Percentiles rank a stretch among this genome's conserved stretches.
phyloP scores from a whole-genome alignment of 805 yeast genomes.

The Kuraishia hungarica region DNA sequence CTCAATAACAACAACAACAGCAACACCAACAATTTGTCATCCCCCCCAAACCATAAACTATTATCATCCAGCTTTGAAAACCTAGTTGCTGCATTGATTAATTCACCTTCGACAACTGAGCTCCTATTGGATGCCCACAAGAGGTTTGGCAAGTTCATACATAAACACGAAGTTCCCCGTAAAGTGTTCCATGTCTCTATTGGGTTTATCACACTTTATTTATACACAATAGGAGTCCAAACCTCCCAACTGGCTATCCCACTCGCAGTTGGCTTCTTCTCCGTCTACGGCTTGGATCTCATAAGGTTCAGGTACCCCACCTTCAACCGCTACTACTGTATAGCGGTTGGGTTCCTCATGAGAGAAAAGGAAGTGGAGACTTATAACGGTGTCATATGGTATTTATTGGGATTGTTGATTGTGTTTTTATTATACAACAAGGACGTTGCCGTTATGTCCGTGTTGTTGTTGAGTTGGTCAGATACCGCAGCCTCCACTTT shows the following conservation, averaged over 20 bases:
- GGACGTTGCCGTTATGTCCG: constrained; percentile 72
- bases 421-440: constrained; percentile 67
- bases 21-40: neutral
- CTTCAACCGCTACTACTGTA: constrained; percentile 64
- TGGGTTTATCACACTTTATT: constrained; percentile 70
- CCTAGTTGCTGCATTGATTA: constrained; percentile 10
- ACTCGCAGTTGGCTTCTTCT: constrained; percentile 43
- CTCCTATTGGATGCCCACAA: constrained; percentile 17
- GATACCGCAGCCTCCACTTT: constrained; percentile 95
- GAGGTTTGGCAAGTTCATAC: constrained; percentile 20
- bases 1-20: neutral
- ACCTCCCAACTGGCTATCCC: constrained; percentile 52
- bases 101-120: constrained; percentile 13
- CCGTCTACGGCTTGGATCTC: constrained; percentile 55
- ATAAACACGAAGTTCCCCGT: constrained; percentile 82
- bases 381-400: constrained; percentile 83
- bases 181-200: constrained; percentile 84
- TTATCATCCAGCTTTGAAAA: neutral
- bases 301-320: constrained; percentile 51
- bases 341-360: constrained; percentile 70
- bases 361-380: constrained; percentile 67
- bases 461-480: constrained; percentile 86
- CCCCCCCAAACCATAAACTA: neutral
- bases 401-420: constrained; percentile 66
- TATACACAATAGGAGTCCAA: constrained; percentile 57